Percentiles rank a stretch among this genome's conserved stretches.
Conservation (phyloP, 2,329 filamentous ascomycete species). For the Colletotrichum melonis region DNA sequence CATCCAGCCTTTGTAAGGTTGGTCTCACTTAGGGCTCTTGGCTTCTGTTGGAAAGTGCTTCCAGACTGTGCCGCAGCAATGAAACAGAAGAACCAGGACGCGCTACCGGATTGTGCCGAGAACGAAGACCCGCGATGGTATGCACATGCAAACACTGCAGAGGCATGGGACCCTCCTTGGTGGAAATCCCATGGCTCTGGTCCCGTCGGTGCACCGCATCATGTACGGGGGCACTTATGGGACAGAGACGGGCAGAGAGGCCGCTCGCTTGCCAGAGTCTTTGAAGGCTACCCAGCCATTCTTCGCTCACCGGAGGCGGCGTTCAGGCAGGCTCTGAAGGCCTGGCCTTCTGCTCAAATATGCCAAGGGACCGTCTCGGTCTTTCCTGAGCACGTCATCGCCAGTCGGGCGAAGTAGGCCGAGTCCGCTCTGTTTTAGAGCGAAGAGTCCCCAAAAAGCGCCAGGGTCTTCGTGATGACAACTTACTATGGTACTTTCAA, state of each 20-base stretch:
- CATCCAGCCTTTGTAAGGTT: neutral
- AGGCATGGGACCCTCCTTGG: neutral
- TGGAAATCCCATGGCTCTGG: constrained; percentile 18
- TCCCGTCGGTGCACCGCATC: neutral
- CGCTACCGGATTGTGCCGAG: neutral
- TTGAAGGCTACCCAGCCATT: neutral
- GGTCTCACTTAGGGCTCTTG: neutral
- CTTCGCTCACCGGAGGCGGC: neutral
- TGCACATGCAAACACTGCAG: neutral
- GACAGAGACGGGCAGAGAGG: neutral
- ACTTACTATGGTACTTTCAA: neutral
- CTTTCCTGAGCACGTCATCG: constrained; percentile 23
- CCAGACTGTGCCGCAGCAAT: neutral
- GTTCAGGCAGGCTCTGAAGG: neutral
- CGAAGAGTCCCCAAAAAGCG: neutral
- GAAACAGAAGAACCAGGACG: neutral
- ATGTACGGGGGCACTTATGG: neutral
- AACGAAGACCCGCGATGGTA: neutral
- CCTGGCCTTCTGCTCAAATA: neutral
- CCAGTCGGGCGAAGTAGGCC: neutral
- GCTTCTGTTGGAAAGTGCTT: neutral
- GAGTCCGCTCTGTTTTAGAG: neutral
- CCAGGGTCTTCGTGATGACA: neutral
- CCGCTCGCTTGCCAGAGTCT: constrained; percentile 1
- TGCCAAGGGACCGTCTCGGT: constrained; percentile 15